Evolutionary conservation across 2,329 filamentous ascomycete species (phyloP).

Genomic region (Aspergillus intermedius): DNA sequence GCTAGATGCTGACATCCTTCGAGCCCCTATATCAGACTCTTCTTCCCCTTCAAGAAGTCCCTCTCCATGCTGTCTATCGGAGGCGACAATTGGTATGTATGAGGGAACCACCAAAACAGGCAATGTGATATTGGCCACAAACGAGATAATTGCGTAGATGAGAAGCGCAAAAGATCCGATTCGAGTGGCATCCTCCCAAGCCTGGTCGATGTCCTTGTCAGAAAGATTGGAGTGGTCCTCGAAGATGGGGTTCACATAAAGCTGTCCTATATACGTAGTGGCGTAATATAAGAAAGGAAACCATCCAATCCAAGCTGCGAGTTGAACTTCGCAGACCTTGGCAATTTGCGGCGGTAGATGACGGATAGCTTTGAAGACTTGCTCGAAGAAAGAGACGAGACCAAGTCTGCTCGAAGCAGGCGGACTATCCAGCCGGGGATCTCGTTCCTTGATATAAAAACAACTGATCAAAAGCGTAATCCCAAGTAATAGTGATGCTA

Average conservation of each 20-base stretch:
- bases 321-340: constrained; percentile 73
- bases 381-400: constrained; percentile 70
- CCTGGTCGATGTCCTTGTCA: constrained; percentile 64
- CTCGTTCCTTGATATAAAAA: constrained; percentile 64
- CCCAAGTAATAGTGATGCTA: constrained; percentile 68
- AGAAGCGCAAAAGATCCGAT: constrained; percentile 85
- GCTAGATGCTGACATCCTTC: constrained; percentile 27
- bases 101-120: constrained; percentile 81
- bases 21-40: constrained; percentile 9
- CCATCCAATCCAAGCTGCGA: constrained; percentile 90
- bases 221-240: constrained; percentile 70
- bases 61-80: constrained; percentile 5
- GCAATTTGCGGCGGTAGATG: constrained; percentile 74
- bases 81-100: constrained; percentile 42
- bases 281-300: constrained; percentile 95
- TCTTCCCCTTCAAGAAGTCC: constrained; percentile 14
- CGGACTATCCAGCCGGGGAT: constrained; percentile 66
- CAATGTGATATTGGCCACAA: constrained; percentile 72
- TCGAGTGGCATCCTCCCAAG: constrained; percentile 80
- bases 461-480: constrained; percentile 67
- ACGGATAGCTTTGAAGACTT: constrained; percentile 68
- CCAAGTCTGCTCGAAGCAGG: constrained; percentile 56
- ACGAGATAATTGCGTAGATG: constrained; percentile 78
- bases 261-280: constrained; percentile 86
- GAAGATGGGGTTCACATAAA: constrained; percentile 81